These are phyloP conservation scores for Gentiana dahurica DNA, from an alignment of 257 asterid species.

Conservation along the genomic window DNA sequence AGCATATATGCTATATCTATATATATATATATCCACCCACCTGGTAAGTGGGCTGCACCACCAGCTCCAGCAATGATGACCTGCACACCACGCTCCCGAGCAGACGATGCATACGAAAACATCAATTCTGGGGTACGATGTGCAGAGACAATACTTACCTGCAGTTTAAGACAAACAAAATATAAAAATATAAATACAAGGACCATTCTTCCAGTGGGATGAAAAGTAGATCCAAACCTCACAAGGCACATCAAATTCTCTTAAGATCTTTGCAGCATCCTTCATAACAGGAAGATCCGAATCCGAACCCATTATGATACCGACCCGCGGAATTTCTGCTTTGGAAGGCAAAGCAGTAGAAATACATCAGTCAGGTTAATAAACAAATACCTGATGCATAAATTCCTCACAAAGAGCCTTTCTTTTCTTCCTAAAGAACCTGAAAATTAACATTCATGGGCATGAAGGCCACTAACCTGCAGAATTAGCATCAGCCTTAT, in stretches of 20 bases:
- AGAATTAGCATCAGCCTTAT: slow-evolving; percentile 27
- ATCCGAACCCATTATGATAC: slow-evolving; percentile 98
- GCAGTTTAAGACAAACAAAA: slow-evolving; percentile 3
- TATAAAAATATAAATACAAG: not conserved
- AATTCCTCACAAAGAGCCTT: not conserved
- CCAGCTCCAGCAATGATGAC: slow-evolving; percentile 98
- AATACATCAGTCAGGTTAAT: not conserved
- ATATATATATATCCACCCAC: slow-evolving; percentile 13
- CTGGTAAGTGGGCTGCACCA: slow-evolving; percentile 99
- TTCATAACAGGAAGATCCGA: slow-evolving; percentile 99
- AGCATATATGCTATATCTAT: no score
- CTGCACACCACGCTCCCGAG: slow-evolving; percentile 88
- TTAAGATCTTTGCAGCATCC: slow-evolving; percentile 79
- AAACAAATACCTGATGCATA: not conserved
- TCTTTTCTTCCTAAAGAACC: not conserved
- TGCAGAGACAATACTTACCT: slow-evolving; percentile 96
- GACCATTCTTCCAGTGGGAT: not conserved
- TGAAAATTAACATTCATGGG: not conserved
- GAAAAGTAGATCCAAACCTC: slow-evolving; percentile 39
- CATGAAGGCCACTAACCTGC: slow-evolving; percentile 32
- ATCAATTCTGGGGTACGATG: slow-evolving; percentile 89
- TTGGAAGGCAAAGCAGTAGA: slow-evolving; percentile 6
- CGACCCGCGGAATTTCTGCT: slow-evolving; percentile 76
- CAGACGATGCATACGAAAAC: slow-evolving; percentile 75
- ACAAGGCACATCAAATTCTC: slow-evolving; percentile 70